Evolutionary conservation across 495 filamentous ascomycete species (phyloP), one percentile per base, ranked within the genome.

Genomic region (Hypoxylon trugodes): DNA sequence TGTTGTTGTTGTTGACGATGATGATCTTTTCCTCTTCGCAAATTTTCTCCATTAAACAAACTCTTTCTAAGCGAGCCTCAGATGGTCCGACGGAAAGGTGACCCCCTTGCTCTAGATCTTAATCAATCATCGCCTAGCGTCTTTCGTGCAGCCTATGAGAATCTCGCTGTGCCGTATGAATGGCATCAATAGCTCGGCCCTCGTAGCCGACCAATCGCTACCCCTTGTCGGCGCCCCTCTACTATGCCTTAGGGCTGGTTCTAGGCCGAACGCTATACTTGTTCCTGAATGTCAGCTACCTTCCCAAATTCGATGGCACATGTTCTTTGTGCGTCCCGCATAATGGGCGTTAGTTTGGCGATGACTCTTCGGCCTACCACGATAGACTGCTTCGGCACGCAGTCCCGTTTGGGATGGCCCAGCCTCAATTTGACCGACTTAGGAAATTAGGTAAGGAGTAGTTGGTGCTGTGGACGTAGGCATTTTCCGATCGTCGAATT

Each of bases 1-100:
- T 8, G n/a, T n/a, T n/a, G n/a, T n/a, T n/a, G n/a, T n/a, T n/a
- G n/a, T n/a, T 16, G 26, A 54, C 12, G 47, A 21, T n/a, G 64
- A 62, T 45, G 58, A 67, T 67, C 64, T 53, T 67, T 67, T 45
- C 58, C 53, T 57, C 47, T 59, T 59, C 58, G 26, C 22, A 53
- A 47, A 15, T 18, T 12, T 43, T 62, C 64, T 30, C 64, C 64
- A 67, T 62, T 51, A 62, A 62, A 67, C 52, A 67, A 41, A 32
- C 64, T 67, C 36, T 10, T 25, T 51, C 13, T 49, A 53, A 58
- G 58, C 64, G 64, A 67, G 56, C 52, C 52, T 43, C 52, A 40
- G 41, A 41, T 50, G 37, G 40, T 41, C 57, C 50, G 50, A 57
- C 35, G 32, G 43, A 55, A 37, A 18, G n/a, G 35, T 16, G 10